Evolutionary conservation across 2,329 filamentous ascomycete species (phyloP).

Genomic region (Colletotrichum sidae): DNA sequence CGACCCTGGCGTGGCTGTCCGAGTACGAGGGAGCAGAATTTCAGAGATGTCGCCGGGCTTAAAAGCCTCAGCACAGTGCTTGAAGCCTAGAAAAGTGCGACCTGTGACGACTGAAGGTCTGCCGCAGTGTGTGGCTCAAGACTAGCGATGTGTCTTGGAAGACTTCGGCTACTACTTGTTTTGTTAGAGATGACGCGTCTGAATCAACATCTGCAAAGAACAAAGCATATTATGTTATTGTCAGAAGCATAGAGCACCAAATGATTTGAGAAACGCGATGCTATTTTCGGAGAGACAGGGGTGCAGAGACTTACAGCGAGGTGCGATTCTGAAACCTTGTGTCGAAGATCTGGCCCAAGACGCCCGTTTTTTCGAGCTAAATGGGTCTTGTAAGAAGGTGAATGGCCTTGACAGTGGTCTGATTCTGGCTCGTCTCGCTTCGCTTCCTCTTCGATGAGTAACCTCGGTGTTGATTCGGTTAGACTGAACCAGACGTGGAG

Average conservation of each 20-base stretch:
- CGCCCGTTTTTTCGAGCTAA: conserved; percentile 18
- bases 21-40: too few species aligned
- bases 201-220: neutral
- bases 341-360: conserved; percentile 26
- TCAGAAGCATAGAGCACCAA: too few species aligned
- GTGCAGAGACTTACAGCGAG: conserved; percentile 16
- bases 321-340: conserved; percentile 27
- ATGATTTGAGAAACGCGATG: neutral
- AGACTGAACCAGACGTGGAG: neutral
- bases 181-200: too few species aligned
- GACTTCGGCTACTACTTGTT: too few species aligned
- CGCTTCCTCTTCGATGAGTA: neutral
- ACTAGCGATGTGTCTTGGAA: too few species aligned
- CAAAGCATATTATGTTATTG: neutral
- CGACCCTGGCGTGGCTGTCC: too few species aligned
- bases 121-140: too few species aligned
- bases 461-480: neutral
- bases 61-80: too few species aligned
- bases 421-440: neutral
- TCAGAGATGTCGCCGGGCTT: too few species aligned
- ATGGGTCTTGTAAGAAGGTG: neutral
- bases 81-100: too few species aligned
- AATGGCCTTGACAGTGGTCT: neutral
- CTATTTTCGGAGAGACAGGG: conserved; percentile 5
- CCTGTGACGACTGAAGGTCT: too few species aligned